Evolutionary conservation across 176 grass and related monocot species (phyloP), one percentile per base, ranked within the genome.

Genomic region (Lolium perenne): DNA sequence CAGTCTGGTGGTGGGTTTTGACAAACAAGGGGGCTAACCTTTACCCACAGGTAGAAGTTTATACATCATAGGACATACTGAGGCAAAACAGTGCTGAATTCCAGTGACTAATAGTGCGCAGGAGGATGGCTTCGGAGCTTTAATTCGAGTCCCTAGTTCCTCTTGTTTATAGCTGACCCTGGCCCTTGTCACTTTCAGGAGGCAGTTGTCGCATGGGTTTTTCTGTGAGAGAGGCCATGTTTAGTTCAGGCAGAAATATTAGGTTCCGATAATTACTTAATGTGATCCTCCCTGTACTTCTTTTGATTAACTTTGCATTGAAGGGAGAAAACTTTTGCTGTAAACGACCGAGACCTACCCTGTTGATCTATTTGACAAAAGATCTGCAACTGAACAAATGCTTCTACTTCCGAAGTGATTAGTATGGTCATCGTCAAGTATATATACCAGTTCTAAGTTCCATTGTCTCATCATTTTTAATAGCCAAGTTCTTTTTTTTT

Each of bases 81-180:
- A 83, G 58, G 40, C 55, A 67, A 91, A 60, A 40, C 13, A 35
- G 56, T 38, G 46, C 21, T 11, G 21, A 76, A 77, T 70, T 81
- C 85, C 17, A 53, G 51, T 51, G 1, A 62, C 43, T 87, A 59
- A 57, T 45, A 75, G 51, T 76, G 84, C 16, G 40, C 80, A 87
- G 80, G 88, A 78, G 74, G 60, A 86, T 76, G 60, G 68, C 53
- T 61, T 50, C 4, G 79, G 59, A 81, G 17, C 71, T 86, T 86
- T 17, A 80, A 48, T 84, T 73, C 20, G 20, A 3, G 43, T 63
- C 57, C 74, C 68, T 77, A 54, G 77, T 81, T 71, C 40, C 80
- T 84, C 40, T 70, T 88, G 89, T 81, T 74, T 81, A 87, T 87
- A 85, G 53, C 77, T 88, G 51, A 77, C 81, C 62, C 29, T 67